Base-by-base conservation (phyloP, 2,329 filamentous ascomycete genomes). In the Parasarocladium wereldwijsianum region DNA sequence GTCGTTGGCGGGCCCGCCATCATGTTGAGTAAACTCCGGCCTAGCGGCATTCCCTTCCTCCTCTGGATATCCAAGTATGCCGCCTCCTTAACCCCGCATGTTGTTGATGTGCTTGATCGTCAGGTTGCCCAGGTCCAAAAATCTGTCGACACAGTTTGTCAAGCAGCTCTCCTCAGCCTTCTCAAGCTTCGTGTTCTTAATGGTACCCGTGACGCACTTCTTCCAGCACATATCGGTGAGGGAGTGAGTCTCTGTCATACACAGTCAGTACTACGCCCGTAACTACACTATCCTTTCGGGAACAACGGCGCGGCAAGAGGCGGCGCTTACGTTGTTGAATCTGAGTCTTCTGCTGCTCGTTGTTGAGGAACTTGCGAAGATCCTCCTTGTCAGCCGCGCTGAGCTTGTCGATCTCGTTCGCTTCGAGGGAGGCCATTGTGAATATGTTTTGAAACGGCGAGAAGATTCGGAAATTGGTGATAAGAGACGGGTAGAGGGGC, bases 141-240 rank as follows among this genome's bases (percentile, higher is more conserved):
- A 96, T 33, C 90, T 69, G 46, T 93, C 82, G 33, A 96, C 85
- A 49, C 90, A 98, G 62, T 93, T 94, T 52, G 76, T 65, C 51
- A 93, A 69, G 54, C 90, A 98, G 7, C 64, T 58, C 60, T 90
- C 77, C 60, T 98, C 90, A 37, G 57, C 62, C 45, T 66, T 70
- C 41, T 92, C 83, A 41, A 98, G 62, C 44, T 73, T 70, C 17
- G 73, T 70, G 36, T 65, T 69, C 42, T 76, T 75, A 51, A 94
- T 77, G 34, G 64, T 66, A 32, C 73, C 64, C 7, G 80, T 78
- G 36, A 94, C 65, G 64, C 90, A 98, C 62, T 94, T 96, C 50
- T 76, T 84, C 76, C 86, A 98, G 70, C 90, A 98, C 36, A 80
- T 70, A 45, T 90, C 79, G 24, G 64, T 70, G 31, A 73, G 46